phyloP scores from a whole-genome alignment of 164 flowering plant species.

The Chloranthus sessilifolius region DNA sequence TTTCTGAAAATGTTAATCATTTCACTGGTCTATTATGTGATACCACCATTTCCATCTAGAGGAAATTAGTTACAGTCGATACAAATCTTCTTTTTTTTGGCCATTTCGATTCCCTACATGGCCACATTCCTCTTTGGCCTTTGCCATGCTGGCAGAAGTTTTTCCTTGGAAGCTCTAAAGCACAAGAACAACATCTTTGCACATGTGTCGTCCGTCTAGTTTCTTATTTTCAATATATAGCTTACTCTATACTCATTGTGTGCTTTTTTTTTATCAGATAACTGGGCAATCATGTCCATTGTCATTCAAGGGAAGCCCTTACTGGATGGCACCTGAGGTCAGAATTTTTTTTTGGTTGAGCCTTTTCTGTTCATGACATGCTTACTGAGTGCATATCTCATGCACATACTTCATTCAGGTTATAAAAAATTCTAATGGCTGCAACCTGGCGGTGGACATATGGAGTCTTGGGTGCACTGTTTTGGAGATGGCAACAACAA shows the following conservation, averaged over 20 bases:
- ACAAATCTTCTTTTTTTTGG: too few relatives aligned
- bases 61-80: too few relatives aligned
- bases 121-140: too few relatives aligned
- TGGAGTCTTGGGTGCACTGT: slow-evolving; percentile 98
- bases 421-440: slow-evolving; percentile 67
- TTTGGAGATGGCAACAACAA: slow-evolving; percentile 87
- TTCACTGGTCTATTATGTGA: too few relatives aligned
- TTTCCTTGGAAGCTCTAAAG: too few relatives aligned
- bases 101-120: too few relatives aligned
- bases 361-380: neutral
- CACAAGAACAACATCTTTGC: too few relatives aligned
- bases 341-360: slow-evolving; percentile 8
- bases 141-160: too few relatives aligned
- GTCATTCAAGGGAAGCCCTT: slow-evolving; percentile 84
- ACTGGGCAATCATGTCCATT: slow-evolving; percentile 79
- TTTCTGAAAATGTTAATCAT: too few relatives aligned
- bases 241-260: too few relatives aligned
- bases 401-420: slow-evolving; percentile 36
- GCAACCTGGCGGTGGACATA: slow-evolving; percentile 79
- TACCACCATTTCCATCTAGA: too few relatives aligned
- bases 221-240: neutral
- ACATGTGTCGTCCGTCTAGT: neutral
- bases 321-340: slow-evolving; percentile 99
- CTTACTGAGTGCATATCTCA: neutral
- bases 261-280: slow-evolving; percentile 39